Evolutionary conservation across 169 alveolate genomes (phyloP).

Genomic region (Plasmodium malariae): DNA sequence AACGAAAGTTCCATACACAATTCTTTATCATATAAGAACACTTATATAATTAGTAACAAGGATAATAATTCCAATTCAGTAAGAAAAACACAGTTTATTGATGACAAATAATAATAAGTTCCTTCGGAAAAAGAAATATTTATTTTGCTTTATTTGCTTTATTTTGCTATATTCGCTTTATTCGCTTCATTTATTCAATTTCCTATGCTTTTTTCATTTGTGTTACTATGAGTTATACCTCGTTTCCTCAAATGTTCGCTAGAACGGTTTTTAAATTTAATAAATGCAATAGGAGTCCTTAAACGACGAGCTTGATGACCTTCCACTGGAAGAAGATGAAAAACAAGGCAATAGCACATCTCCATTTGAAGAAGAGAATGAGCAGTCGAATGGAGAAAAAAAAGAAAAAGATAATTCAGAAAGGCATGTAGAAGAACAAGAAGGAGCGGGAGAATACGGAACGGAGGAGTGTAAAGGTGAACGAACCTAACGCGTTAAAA

Average conservation of each 20-base stretch:
- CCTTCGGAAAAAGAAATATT: neutral
- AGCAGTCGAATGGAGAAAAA: neutral
- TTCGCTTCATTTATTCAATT: too few species aligned
- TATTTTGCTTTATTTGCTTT: too few species aligned
- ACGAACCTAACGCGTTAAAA: neutral
- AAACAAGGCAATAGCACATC: neutral
- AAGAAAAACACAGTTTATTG: constrained; percentile 6
- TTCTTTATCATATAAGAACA: neutral
- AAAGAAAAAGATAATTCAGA: neutral
- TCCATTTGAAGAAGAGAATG: neutral
- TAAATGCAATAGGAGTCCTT: constrained; percentile 1
- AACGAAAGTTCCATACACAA: neutral
- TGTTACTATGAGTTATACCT: too few species aligned
- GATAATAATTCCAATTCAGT: constrained; percentile 16
- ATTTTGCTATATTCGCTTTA: too few species aligned
- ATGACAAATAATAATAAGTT: neutral
- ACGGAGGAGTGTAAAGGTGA: neutral
- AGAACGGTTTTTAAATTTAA: neutral
- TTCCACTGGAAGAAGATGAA: neutral
- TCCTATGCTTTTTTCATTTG: too few species aligned
- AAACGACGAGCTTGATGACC: neutral
- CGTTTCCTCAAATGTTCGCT: too few species aligned
- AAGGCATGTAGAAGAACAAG: constrained; percentile 10
- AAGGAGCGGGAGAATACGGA: neutral
- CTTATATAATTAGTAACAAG: neutral